Base-by-base conservation (phyloP, 1,284 basidiomycete genomes). In the Papiliotrema terrestris region DNA sequence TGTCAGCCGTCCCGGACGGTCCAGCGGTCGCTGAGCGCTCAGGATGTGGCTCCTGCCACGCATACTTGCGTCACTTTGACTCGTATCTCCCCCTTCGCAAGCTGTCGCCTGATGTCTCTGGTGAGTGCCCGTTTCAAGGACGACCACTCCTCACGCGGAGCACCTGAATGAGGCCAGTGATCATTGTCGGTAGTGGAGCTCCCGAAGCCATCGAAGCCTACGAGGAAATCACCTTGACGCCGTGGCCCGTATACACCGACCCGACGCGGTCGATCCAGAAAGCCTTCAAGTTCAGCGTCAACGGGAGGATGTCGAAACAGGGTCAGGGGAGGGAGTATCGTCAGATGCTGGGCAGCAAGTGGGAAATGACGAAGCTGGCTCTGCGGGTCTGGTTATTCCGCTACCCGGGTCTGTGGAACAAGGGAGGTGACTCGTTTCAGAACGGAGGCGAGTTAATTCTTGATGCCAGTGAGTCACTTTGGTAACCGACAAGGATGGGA, bases 381-480 rank as follows among this genome's bases (percentile, higher is more conserved):
- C 2, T 68, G 22, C 59, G 57, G 46, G 42, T 47, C 13, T 58
- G 58, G 6, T 53, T 61, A 20, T 25, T 51, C 38, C 58, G 46
- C 38, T 48, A 61, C 56, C 35, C 62, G 2, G 52, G 55, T 14
- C 51, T 60, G 39, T 29, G 44, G 1, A 41, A 29, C 14, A 14
- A 35, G 29, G 55, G 57, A 11, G 67, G 67, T 23, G 62, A 63
- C 5, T 59, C 45, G 20, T 26, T 25, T 32, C 61, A 62, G 57
- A 69, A 69, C 57, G 66, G 68, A 2, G 68, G 68, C 2, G 68
- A 69, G 52, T 26, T 68, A 38, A 49, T 68, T n/a, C n/a, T 69
- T 4, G 61, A 63, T 22, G 29, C 29, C 6, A 32, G 29, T 32
- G 29, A 32, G 29, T 32, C 29, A 32, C 29, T 11, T 32, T 32